phyloP scores from a whole-genome alignment of 306 rosid genomes.

The Gillenia trifoliata region DNA sequence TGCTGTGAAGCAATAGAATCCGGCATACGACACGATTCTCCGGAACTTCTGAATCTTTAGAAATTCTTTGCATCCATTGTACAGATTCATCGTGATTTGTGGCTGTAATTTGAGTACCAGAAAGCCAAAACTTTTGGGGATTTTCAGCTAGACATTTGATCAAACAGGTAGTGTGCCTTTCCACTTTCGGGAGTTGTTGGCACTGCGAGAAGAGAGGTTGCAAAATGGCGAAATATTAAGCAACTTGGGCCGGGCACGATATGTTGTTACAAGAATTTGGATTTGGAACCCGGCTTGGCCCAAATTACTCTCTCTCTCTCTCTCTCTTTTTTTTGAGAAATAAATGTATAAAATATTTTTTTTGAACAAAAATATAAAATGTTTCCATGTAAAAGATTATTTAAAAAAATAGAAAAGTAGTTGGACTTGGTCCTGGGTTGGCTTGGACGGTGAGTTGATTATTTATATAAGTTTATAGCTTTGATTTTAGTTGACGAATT shows the following conservation, averaged over 20 bases:
- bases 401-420: too few relatives aligned
- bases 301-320: not conserved
- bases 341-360: too few relatives aligned
- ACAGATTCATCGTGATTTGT: constrained; percentile 18
- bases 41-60: constrained; percentile 79
- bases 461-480: too few relatives aligned
- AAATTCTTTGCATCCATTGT: constrained; percentile 52
- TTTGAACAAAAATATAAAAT: too few relatives aligned
- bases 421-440: too few relatives aligned
- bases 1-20: constrained; percentile 71
- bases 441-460: too few relatives aligned
- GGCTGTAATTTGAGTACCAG: constrained; percentile 17
- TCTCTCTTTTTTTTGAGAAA: too few relatives aligned
- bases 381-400: too few relatives aligned
- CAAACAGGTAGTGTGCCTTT: constrained; percentile 21
- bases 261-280: not conserved
- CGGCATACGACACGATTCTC: constrained; percentile 69
- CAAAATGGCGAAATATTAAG: not conserved
- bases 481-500: too few relatives aligned
- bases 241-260: not conserved
- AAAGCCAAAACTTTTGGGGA: constrained; percentile 3
- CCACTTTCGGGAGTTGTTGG: not conserved
- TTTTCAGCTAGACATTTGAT: constrained; percentile 18
- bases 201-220: not conserved
- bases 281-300: not conserved